These are phyloP conservation scores for Arthrobotrys sinensis DNA, from an alignment of 2,329 filamentous ascomycete genomes.

Conservation along the genomic window DNA sequence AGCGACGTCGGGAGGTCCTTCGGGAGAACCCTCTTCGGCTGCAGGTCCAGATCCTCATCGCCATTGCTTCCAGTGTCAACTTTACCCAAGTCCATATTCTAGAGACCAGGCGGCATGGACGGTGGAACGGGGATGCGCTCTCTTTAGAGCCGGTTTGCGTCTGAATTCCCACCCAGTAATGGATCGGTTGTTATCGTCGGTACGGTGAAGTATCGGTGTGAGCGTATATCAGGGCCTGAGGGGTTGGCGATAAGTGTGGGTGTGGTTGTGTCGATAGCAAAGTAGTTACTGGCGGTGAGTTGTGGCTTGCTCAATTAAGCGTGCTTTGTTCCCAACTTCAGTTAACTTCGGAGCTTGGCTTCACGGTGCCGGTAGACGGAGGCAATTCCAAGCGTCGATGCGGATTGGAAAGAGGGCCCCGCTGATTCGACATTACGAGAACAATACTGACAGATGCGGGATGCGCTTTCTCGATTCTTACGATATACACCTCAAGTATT, in stretches of 20 bases:
- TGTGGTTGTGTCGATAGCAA: conserved; percentile 30
- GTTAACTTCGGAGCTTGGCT: conserved; percentile 1
- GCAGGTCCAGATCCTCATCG: conserved; percentile 38
- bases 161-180: neutral
- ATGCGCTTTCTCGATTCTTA: neutral
- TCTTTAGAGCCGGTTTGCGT: conserved; percentile 12
- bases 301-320: conserved; percentile 22
- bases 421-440: neutral
- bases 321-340: neutral
- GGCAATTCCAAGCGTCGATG: neutral
- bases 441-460: neutral
- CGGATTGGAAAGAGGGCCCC: neutral
- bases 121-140: neutral
- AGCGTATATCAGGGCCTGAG: conserved; percentile 9
- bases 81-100: conserved; percentile 47
- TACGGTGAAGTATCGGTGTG: neutral
- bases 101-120: conserved; percentile 41
- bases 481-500: too few species aligned
- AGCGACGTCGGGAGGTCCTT: conserved; percentile 90
- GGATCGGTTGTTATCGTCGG: neutral
- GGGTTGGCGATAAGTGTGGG: conserved; percentile 27
- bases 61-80: conserved; percentile 38
- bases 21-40: conserved; percentile 73
- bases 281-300: conserved; percentile 16
- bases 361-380: neutral